Percentiles rank a stretch among this genome's conserved stretches.
Conservation (phyloP, 148 eudicot species). For the Heliamphora exappendiculata region DNA sequence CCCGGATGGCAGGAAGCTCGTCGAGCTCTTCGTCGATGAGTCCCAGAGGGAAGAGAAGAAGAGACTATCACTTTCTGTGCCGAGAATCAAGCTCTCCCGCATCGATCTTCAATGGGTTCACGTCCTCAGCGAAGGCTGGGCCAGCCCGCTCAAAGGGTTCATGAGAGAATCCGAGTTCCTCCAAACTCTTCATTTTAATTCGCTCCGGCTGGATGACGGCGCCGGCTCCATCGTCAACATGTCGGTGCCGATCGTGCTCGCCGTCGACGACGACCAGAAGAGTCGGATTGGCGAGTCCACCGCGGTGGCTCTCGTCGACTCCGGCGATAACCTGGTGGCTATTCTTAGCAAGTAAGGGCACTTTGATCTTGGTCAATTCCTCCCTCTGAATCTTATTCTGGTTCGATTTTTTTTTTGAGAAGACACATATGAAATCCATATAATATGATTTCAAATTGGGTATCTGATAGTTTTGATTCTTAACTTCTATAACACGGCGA, state of each 20-base stretch:
- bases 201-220: constrained; percentile 64
- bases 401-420: neutral
- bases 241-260: constrained; percentile 95
- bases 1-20: constrained; percentile 79
- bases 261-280: constrained; percentile 55
- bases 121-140: constrained; percentile 95
- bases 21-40: constrained; percentile 40
- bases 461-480: neutral
- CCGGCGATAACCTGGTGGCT: constrained; percentile 43
- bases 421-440: neutral
- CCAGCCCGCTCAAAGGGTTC: constrained; percentile 81
- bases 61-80: constrained; percentile 27
- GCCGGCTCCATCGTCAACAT: constrained; percentile 61
- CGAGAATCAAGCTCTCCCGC: constrained; percentile 39
- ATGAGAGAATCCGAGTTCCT: constrained; percentile 96
- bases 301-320: constrained; percentile 56
- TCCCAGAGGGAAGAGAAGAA: constrained; percentile 23
- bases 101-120: constrained; percentile 89
- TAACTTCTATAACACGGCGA: neutral
- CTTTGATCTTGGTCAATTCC: neutral
- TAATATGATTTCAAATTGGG: neutral
- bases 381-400: neutral
- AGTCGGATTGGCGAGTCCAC: constrained; percentile 35
- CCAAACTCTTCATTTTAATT: constrained; percentile 99
- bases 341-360: constrained; percentile 60